Conservation (phyloP, 208 protist species). For the Leishmania aethiopica region DNA sequence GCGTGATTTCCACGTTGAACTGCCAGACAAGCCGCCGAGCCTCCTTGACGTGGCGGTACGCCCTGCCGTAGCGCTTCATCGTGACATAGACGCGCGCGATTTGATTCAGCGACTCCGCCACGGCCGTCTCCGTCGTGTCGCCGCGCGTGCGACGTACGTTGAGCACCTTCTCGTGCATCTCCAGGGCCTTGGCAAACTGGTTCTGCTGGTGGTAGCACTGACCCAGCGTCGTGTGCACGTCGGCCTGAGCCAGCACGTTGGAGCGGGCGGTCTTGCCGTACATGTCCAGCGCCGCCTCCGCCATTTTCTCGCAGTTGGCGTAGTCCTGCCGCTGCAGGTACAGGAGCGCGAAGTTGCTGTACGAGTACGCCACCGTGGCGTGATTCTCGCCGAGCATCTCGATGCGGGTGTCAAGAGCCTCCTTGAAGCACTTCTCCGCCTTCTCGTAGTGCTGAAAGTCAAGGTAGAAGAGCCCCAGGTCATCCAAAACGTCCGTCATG, state of each 20-base stretch:
- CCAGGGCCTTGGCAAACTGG: conserved; percentile 54
- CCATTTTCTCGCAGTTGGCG: conserved; percentile 83
- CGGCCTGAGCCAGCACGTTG: conserved; percentile 85
- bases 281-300: conserved; percentile 73
- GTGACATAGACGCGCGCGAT: conserved; percentile 77
- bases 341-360: conserved; percentile 88
- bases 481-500: conserved; percentile 89
- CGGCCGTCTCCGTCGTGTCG: conserved; percentile 74
- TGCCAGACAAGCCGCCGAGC: conserved; percentile 75
- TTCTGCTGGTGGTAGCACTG: conserved; percentile 76
- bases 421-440: conserved; percentile 88
- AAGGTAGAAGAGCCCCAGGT: conserved; percentile 88
- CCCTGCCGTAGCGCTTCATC: conserved; percentile 72
- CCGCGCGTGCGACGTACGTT: conserved; percentile 86
- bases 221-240: conserved; percentile 83
- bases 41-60: conserved; percentile 65
- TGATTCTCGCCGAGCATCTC: conserved; percentile 88
- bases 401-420: conserved; percentile 86
- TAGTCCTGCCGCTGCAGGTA: conserved; percentile 77
- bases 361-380: conserved; percentile 89
- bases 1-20: conserved; percentile 72
- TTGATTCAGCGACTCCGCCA: conserved; percentile 87
- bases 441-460: conserved; percentile 91
- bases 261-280: conserved; percentile 86
- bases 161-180: conserved; percentile 85